A percentile compares a stretch with the other conserved stretches of the same genome.
Evolutionary conservation across 108 stramenopile genomes (phyloP).

Genomic region (Thalassiosira profunda): DNA sequence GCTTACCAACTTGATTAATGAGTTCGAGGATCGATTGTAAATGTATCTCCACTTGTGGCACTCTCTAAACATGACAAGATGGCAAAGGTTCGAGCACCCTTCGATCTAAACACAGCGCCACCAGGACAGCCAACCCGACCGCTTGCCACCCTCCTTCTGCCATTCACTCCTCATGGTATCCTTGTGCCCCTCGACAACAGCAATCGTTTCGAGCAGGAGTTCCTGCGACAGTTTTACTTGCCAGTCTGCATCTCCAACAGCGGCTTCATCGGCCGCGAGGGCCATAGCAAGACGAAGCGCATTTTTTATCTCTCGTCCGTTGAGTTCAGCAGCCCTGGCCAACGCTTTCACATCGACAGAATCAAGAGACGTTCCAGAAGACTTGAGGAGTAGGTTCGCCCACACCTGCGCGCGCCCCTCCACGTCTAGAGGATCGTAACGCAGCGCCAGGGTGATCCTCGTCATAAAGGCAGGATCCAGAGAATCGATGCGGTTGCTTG

Average conservation of each 20-base stretch:
- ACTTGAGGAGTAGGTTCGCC: slow-evolving; percentile 57
- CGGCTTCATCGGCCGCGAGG: slow-evolving; percentile 67
- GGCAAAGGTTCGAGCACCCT: too few relatives aligned
- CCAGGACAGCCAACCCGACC: too few relatives aligned
- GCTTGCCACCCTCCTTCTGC: too few relatives aligned
- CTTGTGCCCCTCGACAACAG: slow-evolving; percentile 16
- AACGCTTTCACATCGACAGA: slow-evolving; percentile 48
- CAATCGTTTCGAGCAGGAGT: slow-evolving; percentile 49
- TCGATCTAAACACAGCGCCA: too few relatives aligned
- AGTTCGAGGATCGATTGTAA: too few relatives aligned
- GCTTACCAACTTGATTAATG: too few relatives aligned
- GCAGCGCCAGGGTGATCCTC: slow-evolving; percentile 67
- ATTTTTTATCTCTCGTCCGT: slow-evolving; percentile 83
- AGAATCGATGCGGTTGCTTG: slow-evolving; percentile 69
- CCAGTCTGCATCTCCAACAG: too few relatives aligned
- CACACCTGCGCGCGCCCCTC: slow-evolving; percentile 61
- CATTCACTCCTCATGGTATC: slow-evolving; percentile 17
- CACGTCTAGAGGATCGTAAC: slow-evolving; percentile 51
- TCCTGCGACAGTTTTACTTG: slow-evolving; percentile 41
- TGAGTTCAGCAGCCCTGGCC: slow-evolving; percentile 48
- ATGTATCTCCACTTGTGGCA: too few relatives aligned
- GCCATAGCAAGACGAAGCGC: slow-evolving; percentile 70
- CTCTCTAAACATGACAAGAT: too few relatives aligned
- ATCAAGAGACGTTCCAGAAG: slow-evolving; percentile 33
- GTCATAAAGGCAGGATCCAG: slow-evolving; percentile 78